Evolutionary conservation across 2,329 filamentous ascomycete species (phyloP), one percentile per base, ranked within the genome.

Genomic region (Hypoxylon sp.): DNA sequence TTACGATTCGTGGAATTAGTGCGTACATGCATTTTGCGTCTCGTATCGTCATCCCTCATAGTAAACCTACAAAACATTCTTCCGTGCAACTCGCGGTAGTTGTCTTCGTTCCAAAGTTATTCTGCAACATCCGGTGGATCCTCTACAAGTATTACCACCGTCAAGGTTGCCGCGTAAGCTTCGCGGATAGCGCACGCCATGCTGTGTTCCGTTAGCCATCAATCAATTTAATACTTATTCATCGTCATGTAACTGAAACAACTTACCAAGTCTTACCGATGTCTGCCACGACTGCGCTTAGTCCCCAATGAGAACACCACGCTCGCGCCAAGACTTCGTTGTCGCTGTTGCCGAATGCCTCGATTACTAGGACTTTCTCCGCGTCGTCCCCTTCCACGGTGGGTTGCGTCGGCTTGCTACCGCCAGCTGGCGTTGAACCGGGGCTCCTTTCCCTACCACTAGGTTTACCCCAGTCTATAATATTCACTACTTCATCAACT

Each of bases 281-380:
- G 78, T 93, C 90, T 8, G 91, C 91, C 64, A 93, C 86, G 17
- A 94, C 81, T 0, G 92, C 91, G 75, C 86, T 90, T 73, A 93
- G 80, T 2, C 92, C 92, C 87, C 91, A 92, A 74, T 93, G 90
- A 61, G 90, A 87, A 77, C 91, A 94, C 92, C 92, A 94, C 5
- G 92, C 91, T 68, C 92, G 83, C 0, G 90, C 91, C 73, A 94
- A 85, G 3, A 93, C 91, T 78, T 94, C 92, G 72, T 94, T 93
- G 78, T 94, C 92, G 53, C 83, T 83, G 22, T 91, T 90, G 0
- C 92, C 92, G 76, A 92, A 90, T 0, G 91, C 90, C 80, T 94
- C 90, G 13, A 94, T 85, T 3, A 91, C 89, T 8, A 94, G 82
- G 3, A 94, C 91, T 72, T 87, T 87, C 71, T 91, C 90, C 26